Evolutionary conservation across 1,284 basidiomycete species (phyloP), one percentile per base, ranked within the genome.

Genomic region (Leccinum ponderosum): DNA sequence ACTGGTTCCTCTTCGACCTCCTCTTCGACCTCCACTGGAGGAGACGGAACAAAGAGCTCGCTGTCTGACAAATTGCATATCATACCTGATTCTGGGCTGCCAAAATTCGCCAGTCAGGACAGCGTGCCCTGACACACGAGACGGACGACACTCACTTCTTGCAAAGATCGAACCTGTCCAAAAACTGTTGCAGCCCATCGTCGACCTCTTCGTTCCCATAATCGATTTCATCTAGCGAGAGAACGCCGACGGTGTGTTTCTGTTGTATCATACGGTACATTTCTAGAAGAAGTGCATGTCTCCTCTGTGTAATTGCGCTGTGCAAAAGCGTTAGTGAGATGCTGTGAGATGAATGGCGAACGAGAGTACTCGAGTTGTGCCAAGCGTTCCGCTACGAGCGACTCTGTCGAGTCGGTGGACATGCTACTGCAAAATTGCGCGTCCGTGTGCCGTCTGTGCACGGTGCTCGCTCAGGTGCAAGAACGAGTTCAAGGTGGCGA

Each of bases 261-360:
- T 78, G 77, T 62, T 78, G 80, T 48, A 89, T 79, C 76, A 91
- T 81, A 56, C 77, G 73, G 73, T 84, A 87, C 84, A 91, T 85
- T 72, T 90, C 83, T 54, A 80, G 80, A 67, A 91, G 80, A 55
- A 91, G 79, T 57, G 78, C 84, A 83, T 87, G 86, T 71, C 89
- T 78, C 65, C 83, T 84, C 57, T 80, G 75, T 54, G 83, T 75
- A 62, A 91, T 86, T 64, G 78, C 79, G 69, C 89, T 44, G 17
- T 91, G 64, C 17, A 27, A 42, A 27, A 42, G 17, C 8, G 42
- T 64, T 5, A 51, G 56, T 15, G 4, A 29, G 9, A 11, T 31
- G 47, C 33, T 25, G 4, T 4, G 53, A 37, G 55, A 53, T 25
- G 42, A 35, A 53, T 2, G 20, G 20, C n/a, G 25, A 51, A 53